Conservation (phyloP, 2,329 filamentous ascomycete genomes). For the Rachicladosporium sp. region DNA sequence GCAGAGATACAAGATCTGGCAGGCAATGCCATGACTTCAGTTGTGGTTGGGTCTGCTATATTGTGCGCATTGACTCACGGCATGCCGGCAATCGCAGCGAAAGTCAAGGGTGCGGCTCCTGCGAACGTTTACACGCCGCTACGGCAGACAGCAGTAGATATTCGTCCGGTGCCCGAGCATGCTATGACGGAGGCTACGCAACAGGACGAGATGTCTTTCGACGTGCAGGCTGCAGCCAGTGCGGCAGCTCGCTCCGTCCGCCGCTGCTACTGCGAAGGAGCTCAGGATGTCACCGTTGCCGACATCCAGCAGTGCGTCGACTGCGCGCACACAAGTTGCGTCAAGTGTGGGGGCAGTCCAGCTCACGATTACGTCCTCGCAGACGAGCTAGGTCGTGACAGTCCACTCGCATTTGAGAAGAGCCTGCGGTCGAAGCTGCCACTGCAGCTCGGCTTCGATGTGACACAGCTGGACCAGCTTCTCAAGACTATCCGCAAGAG, state of each 20-base stretch:
- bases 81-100: no score
- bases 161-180: no score
- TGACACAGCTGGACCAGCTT: neutral
- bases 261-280: slow-evolving; percentile 46
- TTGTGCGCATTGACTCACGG: slow-evolving; percentile 45
- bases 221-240: neutral
- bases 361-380: slow-evolving; percentile 31
- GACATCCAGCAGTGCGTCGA: slow-evolving; percentile 36
- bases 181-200: no score
- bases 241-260: slow-evolving; percentile 1
- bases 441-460: slow-evolving; percentile 8
- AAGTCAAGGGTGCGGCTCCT: no score
- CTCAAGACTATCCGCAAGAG: neutral
- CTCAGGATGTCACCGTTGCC: slow-evolving; percentile 24
- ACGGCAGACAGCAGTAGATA: no score
- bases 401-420: slow-evolving; percentile 11
- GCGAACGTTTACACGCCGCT: no score
- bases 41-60: slow-evolving; percentile 54
- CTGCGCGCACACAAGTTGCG: slow-evolving; percentile 45
- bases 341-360: slow-evolving; percentile 43
- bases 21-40: slow-evolving; percentile 69
- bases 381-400: neutral
- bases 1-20: slow-evolving; percentile 54
- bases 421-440: slow-evolving; percentile 11
- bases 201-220: no score